These are phyloP conservation scores for Mortierella alpina DNA, from an alignment of 192 early-diverging fungal genomes.

Conservation along the genomic window DNA sequence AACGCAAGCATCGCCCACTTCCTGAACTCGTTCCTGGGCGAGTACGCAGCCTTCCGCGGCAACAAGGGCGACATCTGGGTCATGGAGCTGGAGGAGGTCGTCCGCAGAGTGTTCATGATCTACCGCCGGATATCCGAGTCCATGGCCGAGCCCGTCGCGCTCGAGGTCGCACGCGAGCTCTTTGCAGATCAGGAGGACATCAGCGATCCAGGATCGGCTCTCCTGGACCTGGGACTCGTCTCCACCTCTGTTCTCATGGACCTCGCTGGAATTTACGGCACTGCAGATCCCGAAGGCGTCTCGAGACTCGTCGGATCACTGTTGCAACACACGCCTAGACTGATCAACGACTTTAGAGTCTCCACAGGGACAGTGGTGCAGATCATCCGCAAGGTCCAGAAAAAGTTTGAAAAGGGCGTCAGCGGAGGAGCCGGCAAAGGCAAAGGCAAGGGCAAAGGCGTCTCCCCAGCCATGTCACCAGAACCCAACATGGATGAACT, in stretches of 20 bases:
- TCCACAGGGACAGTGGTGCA: slow-evolving; percentile 58
- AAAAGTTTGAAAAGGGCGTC: slow-evolving; percentile 46
- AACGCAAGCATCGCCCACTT: slow-evolving; percentile 33
- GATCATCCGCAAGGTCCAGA: slow-evolving; percentile 59
- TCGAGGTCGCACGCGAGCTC: neutral
- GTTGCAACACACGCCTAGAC: slow-evolving; percentile 56
- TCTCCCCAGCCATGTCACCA: slow-evolving; percentile 14
- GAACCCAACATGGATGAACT: slow-evolving; percentile 3
- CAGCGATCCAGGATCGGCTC: slow-evolving; percentile 23
- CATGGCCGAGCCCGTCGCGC: slow-evolving; percentile 21
- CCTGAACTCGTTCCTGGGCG: slow-evolving; percentile 51
- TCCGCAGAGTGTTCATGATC: slow-evolving; percentile 45
- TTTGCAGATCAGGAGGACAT: neutral
- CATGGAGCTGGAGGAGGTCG: slow-evolving; percentile 43
- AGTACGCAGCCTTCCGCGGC: slow-evolving; percentile 44
- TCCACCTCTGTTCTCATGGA: slow-evolving; percentile 63
- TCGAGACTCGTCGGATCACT: slow-evolving; percentile 52
- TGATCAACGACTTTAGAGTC: slow-evolving; percentile 58
- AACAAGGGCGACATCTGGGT: slow-evolving; percentile 30
- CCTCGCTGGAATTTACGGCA: slow-evolving; percentile 58
- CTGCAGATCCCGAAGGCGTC: slow-evolving; percentile 52
- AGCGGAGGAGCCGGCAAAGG: slow-evolving; percentile 47
- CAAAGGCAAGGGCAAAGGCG: slow-evolving; percentile 56
- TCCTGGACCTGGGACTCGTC: slow-evolving; percentile 35
- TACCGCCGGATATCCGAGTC: slow-evolving; percentile 41